Base-by-base conservation (phyloP, 441 rosid genomes). In the Theobroma grandiflorum region DNA sequence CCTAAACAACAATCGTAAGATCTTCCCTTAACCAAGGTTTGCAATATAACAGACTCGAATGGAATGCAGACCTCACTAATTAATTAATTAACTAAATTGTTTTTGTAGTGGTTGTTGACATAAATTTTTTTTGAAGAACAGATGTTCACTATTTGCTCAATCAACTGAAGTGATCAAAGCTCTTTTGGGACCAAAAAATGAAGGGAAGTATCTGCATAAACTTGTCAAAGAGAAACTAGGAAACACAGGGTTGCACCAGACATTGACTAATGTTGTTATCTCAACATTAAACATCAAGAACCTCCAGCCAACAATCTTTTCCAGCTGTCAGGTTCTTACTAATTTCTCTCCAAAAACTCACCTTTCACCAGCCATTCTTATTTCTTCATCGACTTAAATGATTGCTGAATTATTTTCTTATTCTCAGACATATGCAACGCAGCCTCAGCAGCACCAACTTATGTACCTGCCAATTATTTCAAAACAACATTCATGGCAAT, bases 401-500 rank as follows among this genome's bases (percentile, higher is more conserved):
- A 43, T 0, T 43, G 47, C 31, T 43, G 10, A 42, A 42, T 43
- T 8, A 43, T 10, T 43, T 95, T 93, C 69, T 66, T 75, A 4
- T 84, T 94, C 18, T 87, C 97, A 18, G 90, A 94, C 53, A 90
- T 89, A 74, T 82, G 89, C 81, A 84, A 90, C 66, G 85, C 84
- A 74, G 92, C 98, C 63, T 91, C 98, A 15, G 94, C 94, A n/a
- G 95, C 98, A 2, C 98, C 97, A 7, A 92, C 94, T 59, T 87
- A 85, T 66, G 84, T 94, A 49, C 98, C 97, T 8, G 91, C 92
- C 45, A 90, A 89, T 83, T 68, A 74, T 79, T 90, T 91, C 64
- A 71, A 81, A 74, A 89, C 88, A 65, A 59, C 84, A 26, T 26
- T 26, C 31, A 89, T 26, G 72, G 90, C 95, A 47, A 37, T 31